Conservation (phyloP, 305 asterid species). For the Fraxinus sp. region DNA sequence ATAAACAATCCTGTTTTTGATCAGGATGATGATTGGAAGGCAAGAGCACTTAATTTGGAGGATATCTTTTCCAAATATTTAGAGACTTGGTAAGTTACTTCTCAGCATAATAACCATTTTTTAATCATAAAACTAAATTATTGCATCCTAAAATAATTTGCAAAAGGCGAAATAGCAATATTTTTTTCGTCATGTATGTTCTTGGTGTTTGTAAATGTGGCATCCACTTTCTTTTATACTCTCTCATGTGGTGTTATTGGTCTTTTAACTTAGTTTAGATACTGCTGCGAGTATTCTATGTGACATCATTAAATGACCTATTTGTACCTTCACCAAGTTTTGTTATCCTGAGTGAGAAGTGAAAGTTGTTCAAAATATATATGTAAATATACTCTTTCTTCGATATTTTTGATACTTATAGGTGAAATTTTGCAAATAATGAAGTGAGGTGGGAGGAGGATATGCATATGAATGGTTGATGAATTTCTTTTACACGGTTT, state of each 20-base stretch:
- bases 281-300: neutral
- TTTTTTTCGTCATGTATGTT: neutral
- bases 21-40: conserved; percentile 45
- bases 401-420: neutral
- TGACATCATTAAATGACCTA: neutral
- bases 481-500: neutral
- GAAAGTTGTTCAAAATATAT: neutral
- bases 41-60: conserved; percentile 39
- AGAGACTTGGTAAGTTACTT: conserved; percentile 33
- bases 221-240: neutral
- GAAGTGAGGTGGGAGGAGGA: neutral
- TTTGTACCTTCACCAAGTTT: neutral
- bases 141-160: neutral
- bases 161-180: neutral
- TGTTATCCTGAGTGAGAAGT: neutral
- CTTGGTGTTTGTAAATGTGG: neutral
- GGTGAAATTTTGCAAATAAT: neutral
- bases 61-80: conserved; percentile 40
- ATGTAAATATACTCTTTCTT: neutral
- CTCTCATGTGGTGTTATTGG: neutral
- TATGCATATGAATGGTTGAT: neutral
- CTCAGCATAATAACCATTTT: neutral
- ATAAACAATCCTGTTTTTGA: conserved; percentile 9
- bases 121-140: neutral
- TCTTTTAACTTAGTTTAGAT: neutral